phyloP scores from a whole-genome alignment of 257 asterid genomes.

The Mitragyna speciosa region DNA sequence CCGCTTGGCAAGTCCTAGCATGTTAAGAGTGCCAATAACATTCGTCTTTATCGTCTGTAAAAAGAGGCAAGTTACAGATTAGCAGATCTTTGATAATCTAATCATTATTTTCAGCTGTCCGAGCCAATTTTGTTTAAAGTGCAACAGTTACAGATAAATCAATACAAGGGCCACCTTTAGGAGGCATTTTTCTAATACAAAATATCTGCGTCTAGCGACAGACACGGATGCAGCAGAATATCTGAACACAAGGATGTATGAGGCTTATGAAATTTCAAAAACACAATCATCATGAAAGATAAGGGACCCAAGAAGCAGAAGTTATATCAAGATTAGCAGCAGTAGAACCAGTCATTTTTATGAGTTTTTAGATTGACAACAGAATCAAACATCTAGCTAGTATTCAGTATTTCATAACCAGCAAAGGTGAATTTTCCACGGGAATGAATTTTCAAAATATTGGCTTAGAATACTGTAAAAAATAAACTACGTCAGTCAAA shows the following conservation, averaged over 20 bases:
- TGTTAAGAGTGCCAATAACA: constrained; percentile 91
- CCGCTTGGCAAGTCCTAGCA: constrained; percentile 97
- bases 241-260: background rate
- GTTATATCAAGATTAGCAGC: background rate
- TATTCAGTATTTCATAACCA: background rate
- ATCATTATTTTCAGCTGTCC: background rate
- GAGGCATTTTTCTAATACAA: background rate
- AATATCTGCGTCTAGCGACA: background rate
- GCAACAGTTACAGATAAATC: background rate
- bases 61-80: background rate
- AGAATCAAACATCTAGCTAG: background rate
- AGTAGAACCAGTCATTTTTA: background rate
- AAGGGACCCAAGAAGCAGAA: background rate
- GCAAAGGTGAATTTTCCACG: background rate
- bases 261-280: background rate
- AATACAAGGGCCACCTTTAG: background rate
- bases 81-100: background rate
- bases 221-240: background rate
- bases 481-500: background rate
- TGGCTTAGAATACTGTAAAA: background rate
- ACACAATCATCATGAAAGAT: background rate
- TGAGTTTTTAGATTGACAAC: background rate
- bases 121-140: background rate
- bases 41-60: constrained; percentile 91
- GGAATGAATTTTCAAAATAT: background rate